A percentile compares a stretch with the other conserved stretches of the same genome.
These are phyloP conservation scores for Bassia scoparia DNA, from an alignment of 148 eudicot genomes.

Conservation along the genomic window DNA sequence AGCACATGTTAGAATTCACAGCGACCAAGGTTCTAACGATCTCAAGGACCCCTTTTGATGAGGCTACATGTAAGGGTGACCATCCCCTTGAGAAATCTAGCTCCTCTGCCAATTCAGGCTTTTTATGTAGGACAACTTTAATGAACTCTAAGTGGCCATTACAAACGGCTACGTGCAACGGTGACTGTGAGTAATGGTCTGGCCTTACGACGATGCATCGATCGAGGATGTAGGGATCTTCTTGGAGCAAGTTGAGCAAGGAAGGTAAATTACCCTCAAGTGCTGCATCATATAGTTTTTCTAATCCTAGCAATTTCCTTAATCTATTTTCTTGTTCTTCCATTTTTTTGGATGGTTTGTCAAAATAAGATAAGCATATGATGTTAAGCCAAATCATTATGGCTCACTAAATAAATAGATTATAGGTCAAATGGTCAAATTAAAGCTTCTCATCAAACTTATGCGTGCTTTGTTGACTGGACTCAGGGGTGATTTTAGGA, in stretches of 20 bases:
- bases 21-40: slow-evolving; percentile 17
- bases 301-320: background rate
- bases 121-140: slow-evolving; percentile 22
- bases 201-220: slow-evolving; percentile 8
- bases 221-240: slow-evolving; percentile 36
- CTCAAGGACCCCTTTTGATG: slow-evolving; percentile 34
- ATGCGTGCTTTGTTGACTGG: no score
- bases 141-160: slow-evolving; percentile 36
- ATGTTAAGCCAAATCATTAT: background rate
- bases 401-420: no score
- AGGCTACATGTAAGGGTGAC: slow-evolving; percentile 40
- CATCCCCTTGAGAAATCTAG: slow-evolving; percentile 28
- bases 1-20: slow-evolving; percentile 24
- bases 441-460: no score
- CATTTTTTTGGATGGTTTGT: background rate
- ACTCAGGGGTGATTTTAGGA: no score
- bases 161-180: slow-evolving; percentile 39
- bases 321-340: slow-evolving; percentile 8
- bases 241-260: slow-evolving; percentile 23
- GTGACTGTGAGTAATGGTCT: slow-evolving; percentile 1
- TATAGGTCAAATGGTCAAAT: no score
- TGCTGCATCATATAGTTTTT: slow-evolving; percentile 31
- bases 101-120: slow-evolving; percentile 36
- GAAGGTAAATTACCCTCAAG: slow-evolving; percentile 24
- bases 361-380: no score